Evolutionary conservation across 2,329 filamentous ascomycete genomes (phyloP).

Genomic region (Falciphora oryzae): DNA sequence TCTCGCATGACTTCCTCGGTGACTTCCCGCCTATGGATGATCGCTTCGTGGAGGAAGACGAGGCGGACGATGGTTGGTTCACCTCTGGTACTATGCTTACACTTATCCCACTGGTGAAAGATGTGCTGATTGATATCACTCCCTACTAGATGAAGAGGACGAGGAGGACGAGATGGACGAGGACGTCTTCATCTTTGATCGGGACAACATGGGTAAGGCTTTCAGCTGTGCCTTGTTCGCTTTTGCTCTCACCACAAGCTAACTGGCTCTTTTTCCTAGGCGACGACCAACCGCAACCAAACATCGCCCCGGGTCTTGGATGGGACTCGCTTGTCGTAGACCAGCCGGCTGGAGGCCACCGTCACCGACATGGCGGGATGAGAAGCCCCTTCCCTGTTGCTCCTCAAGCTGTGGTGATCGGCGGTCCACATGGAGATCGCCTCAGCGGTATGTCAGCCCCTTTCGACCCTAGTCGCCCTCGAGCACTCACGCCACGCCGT

Average conservation of each 20-base stretch:
- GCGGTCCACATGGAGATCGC: constrained; percentile 46
- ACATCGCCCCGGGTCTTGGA: constrained; percentile 42
- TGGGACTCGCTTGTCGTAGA: constrained; percentile 54
- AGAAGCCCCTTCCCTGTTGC: constrained; percentile 56
- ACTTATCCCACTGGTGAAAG: background rate
- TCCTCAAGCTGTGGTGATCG: constrained; percentile 40
- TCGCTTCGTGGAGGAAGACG: constrained; percentile 47
- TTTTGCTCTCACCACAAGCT: constrained; percentile 3
- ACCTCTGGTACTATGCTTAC: background rate
- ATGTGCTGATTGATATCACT: constrained; percentile 19
- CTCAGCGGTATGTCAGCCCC: constrained; percentile 38
- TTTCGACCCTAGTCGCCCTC: background rate
- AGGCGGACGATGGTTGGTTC: constrained; percentile 55
- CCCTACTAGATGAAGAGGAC: constrained; percentile 39
- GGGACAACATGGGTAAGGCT: constrained; percentile 51
- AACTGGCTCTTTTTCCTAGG: constrained; percentile 14
- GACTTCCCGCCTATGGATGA: constrained; percentile 36
- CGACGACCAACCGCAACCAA: constrained; percentile 38
- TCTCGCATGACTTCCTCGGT: constrained; percentile 48
- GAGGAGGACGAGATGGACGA: constrained; percentile 70
- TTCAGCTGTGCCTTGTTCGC: constrained; percentile 15
- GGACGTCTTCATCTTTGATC: constrained; percentile 57
- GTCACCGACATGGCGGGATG: constrained; percentile 45
- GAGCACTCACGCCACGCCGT: background rate
- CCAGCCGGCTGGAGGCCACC: constrained; percentile 43